Conservation (phyloP, 352 stramenopile species). For the Phytophthora cryptogea region DNA sequence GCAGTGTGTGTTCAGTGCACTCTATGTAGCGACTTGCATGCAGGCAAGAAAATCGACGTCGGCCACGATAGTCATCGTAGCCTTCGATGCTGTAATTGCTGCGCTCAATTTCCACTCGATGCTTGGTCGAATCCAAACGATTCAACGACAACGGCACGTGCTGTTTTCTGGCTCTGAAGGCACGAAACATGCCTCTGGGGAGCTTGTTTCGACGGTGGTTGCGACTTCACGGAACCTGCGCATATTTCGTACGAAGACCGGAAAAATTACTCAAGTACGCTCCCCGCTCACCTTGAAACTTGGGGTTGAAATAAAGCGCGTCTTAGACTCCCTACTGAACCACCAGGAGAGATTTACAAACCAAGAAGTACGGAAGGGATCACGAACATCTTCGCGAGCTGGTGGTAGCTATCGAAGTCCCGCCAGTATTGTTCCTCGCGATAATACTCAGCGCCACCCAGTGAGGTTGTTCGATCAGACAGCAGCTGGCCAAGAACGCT, state of each 20-base stretch:
- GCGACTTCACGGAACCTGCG: slow-evolving; percentile 4
- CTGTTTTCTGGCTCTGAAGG: not conserved
- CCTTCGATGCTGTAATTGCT: slow-evolving; percentile 23
- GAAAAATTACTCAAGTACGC: slow-evolving; percentile 14
- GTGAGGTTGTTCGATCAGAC: not conserved
- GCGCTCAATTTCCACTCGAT: slow-evolving; percentile 8
- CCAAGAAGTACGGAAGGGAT: not conserved
- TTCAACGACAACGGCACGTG: slow-evolving; percentile 3
- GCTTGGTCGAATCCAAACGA: not conserved
- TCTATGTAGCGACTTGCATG: slow-evolving; percentile 37
- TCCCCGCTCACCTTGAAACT: slow-evolving; percentile 7
- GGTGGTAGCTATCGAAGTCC: not conserved
- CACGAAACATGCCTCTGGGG: not conserved
- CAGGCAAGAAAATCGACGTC: slow-evolving; percentile 27
- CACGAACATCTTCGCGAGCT: not conserved
- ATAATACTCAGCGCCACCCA: not conserved
- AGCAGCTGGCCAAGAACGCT: not conserved
- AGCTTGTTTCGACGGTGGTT: slow-evolving; percentile 8
- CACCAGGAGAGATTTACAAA: slow-evolving; percentile 3
- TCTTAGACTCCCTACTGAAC: slow-evolving; percentile 14
- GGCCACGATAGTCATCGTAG: slow-evolving; percentile 26
- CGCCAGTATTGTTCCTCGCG: not conserved
- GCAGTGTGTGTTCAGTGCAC: slow-evolving; percentile 42
- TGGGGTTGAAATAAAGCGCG: slow-evolving; percentile 4
- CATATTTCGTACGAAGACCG: slow-evolving; percentile 10